phyloP scores from a whole-genome alignment of 495 filamentous ascomycete genomes.

The Penicillium riverlandense region DNA sequence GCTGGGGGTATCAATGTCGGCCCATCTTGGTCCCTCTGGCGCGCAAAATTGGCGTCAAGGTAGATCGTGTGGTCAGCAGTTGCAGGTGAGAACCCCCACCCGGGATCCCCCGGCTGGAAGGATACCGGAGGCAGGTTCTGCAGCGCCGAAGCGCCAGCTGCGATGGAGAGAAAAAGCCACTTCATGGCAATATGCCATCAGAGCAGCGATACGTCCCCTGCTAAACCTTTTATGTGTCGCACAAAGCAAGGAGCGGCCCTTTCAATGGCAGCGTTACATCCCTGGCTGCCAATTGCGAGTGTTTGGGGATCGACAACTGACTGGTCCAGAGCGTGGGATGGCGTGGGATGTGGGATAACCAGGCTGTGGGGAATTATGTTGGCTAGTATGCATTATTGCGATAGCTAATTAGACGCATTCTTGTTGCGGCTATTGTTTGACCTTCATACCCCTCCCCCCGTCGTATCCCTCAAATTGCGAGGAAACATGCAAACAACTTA shows the following conservation, averaged over 20 bases:
- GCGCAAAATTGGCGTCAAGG: constrained; percentile 12
- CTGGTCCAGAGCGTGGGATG: background rate
- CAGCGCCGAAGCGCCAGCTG: constrained; percentile 8
- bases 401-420: no score
- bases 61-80: constrained; percentile 13
- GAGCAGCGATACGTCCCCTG: no score
- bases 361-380: no score
- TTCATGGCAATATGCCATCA: constrained; percentile 1
- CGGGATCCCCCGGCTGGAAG: background rate
- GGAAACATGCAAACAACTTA: no score
- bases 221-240: no score
- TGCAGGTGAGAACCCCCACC: constrained; percentile 8
- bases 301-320: background rate
- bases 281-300: background rate
- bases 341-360: background rate
- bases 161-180: constrained; percentile 3
- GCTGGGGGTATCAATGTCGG: constrained; percentile 48
- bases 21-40: constrained; percentile 24
- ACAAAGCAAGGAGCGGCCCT: no score
- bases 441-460: no score
- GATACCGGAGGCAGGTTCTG: constrained; percentile 13
- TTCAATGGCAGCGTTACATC: constrained; percentile 7
- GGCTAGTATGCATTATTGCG: no score
- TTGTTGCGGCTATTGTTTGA: no score
- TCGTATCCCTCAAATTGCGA: no score